Base-by-base conservation (phyloP, 106 monocot genomes). In the Amphibolis antarctica region DNA sequence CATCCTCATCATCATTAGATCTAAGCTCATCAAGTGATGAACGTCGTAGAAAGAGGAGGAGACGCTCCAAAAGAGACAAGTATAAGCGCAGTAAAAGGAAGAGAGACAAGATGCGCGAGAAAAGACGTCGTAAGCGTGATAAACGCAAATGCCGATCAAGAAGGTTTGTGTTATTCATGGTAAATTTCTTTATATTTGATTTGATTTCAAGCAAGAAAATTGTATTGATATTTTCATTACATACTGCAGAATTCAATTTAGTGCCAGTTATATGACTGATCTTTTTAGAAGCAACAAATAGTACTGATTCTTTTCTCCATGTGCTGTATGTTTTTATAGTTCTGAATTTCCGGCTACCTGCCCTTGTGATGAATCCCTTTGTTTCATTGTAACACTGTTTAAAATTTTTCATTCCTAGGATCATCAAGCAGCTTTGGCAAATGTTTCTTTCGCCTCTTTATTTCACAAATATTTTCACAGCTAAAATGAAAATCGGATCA, bases 1-100 rank as follows among this genome's bases (percentile, higher is more conserved):
- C 82, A 45, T 80, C 78, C 31, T 81, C 81, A 52, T 81, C n/a
- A n/a, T n/a, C 86, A 43, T 81, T 83, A 64, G 76, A 94, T 71
- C 24, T 76, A 27, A 94, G 89, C 67, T 86, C 83, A 56, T 94
- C 94, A 68, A 86, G 83, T 76, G 83, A 94, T 75, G 89, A 86
- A 22, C 68, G 81, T n/a, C 76, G 71, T 28, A 83, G 70, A 62
- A 79, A 53, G 66, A 71, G 86, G 65, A 94, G 78, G 75, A 85
- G 62, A 45, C 53, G 74, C 47, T 74, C 76, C 0, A 94, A 68
- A 70, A 70, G 69, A 63, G 89, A 84, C 43, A 94, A 89, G 58
- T 65, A 89, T 36, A 86, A 79, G 78, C 83, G 74, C 43, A 74
- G 73, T 44, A 96, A 76, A 69, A 84, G 78, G 66, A 89, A 70